Conservation (phyloP, 805 yeast species). For the Metschnikowia gelsemii region DNA sequence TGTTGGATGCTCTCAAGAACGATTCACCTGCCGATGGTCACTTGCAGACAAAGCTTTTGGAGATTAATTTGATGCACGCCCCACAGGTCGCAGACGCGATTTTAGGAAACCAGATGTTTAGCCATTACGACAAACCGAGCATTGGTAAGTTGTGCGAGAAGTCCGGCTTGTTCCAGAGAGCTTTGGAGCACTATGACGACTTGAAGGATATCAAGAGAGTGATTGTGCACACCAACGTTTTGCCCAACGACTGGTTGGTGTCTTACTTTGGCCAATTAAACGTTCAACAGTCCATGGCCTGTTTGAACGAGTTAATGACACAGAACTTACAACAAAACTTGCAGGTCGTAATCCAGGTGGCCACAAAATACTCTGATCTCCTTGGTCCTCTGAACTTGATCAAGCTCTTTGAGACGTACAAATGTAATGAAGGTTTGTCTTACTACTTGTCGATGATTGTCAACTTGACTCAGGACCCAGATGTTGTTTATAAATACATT, state of each 20-base stretch:
- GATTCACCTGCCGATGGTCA: constrained; percentile 95
- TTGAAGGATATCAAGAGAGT: constrained; percentile 94
- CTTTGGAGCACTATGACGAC: constrained; percentile 93
- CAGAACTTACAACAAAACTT: constrained; percentile 77
- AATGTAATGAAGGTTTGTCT: constrained; percentile 89
- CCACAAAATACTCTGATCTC: constrained; percentile 92
- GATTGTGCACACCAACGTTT: constrained; percentile 76
- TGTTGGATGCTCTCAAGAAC: constrained; percentile 90
- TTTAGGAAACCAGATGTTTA: constrained; percentile 91
- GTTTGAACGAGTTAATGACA: constrained; percentile 82
- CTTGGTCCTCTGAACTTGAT: constrained; percentile 84
- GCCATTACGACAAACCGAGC: constrained; percentile 91
- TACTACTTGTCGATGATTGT: constrained; percentile 92
- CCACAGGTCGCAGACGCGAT: constrained; percentile 99
- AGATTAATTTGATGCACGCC: constrained; percentile 89
- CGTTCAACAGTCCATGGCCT: constrained; percentile 87
- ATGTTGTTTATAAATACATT: constrained; percentile 93
- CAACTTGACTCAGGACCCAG: constrained; percentile 88
- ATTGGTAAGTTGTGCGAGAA: constrained; percentile 92
- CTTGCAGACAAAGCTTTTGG: constrained; percentile 90
- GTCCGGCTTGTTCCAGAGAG: constrained; percentile 94
- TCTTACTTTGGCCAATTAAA: constrained; percentile 89
- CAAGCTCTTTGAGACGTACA: constrained; percentile 89
- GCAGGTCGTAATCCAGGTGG: constrained; percentile 93
- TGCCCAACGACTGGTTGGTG: constrained; percentile 94